A percentile compares a stretch with the other conserved stretches of the same genome.
Conservation (phyloP, 306 rosid genomes). For the Canavalia ensiformis region DNA sequence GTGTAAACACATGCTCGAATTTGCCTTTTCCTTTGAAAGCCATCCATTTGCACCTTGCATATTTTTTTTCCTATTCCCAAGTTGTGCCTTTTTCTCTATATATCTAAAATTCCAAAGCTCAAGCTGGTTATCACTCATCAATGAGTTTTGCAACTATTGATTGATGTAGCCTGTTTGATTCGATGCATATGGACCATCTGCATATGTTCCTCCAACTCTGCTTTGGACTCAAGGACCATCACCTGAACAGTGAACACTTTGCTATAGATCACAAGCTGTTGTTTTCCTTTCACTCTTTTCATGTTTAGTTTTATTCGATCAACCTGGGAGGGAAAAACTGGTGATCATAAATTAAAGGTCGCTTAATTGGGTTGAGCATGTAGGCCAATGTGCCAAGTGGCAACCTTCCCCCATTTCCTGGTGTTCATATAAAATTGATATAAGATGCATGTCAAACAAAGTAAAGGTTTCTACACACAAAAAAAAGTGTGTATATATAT, state of each 20-base stretch:
- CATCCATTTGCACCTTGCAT: slow-evolving; percentile 61
- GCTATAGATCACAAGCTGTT: slow-evolving; percentile 32
- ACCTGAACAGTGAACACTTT: slow-evolving; percentile 29
- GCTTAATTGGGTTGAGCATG: not conserved
- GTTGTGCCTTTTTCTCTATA: slow-evolving; percentile 34
- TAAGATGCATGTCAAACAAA: not conserved
- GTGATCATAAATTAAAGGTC: slow-evolving; percentile 9
- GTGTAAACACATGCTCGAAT: slow-evolving; percentile 44
- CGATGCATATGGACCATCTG: slow-evolving; percentile 40
- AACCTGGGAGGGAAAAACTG: not conserved
- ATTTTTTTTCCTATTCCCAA: slow-evolving; percentile 34
- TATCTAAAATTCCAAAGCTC: slow-evolving; percentile 1
- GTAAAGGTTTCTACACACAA: not conserved
- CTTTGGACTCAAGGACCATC: slow-evolving; percentile 32
- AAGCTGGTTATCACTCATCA: not conserved
- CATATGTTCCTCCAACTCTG: slow-evolving; percentile 47
- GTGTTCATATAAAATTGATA: not conserved
- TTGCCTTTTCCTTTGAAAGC: slow-evolving; percentile 53
- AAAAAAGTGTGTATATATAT: too few relatives aligned
- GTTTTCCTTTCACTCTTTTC: slow-evolving; percentile 24
- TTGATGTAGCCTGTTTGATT: slow-evolving; percentile 6
- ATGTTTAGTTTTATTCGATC: slow-evolving; percentile 5
- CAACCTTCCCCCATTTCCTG: not conserved
- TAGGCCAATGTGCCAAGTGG: not conserved
- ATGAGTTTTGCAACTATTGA: slow-evolving; percentile 28